A percentile compares a stretch with the other conserved stretches of the same genome.
These are phyloP conservation scores for Jamesozyma lodderae DNA, from an alignment of 805 yeast genomes.

Conservation along the genomic window DNA sequence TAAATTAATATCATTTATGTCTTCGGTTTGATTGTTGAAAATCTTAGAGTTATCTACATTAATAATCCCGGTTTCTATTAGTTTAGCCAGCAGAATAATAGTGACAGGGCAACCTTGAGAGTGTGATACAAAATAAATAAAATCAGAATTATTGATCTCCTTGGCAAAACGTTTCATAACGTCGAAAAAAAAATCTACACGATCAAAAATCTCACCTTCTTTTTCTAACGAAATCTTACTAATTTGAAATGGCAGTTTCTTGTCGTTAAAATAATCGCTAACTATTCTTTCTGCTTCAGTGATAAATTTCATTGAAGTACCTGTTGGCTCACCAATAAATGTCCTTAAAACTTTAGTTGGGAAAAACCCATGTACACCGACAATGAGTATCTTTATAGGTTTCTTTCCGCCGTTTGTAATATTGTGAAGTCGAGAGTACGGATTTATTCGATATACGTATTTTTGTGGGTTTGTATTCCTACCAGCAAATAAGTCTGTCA, in stretches of 20 bases:
- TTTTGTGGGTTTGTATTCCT: constrained; percentile 10
- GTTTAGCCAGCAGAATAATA: constrained; percentile 61
- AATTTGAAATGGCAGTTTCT: constrained; percentile 40
- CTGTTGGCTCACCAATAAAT: constrained; percentile 89
- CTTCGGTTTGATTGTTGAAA: constrained; percentile 11
- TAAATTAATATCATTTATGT: constrained; percentile 4
- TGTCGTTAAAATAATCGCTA: constrained; percentile 49
- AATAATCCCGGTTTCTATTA: constrained; percentile 51
- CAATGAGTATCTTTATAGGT: constrained; percentile 58
- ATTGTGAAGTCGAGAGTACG: constrained; percentile 12
- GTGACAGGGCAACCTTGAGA: constrained; percentile 96
- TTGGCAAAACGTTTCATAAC: constrained; percentile 58
- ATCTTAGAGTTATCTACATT: constrained; percentile 28
- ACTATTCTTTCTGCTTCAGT: constrained; percentile 81
- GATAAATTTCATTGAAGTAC: constrained; percentile 85
- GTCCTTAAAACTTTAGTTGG: constrained; percentile 82
- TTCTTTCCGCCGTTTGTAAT: constrained; percentile 15
- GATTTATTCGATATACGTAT: constrained; percentile 11
- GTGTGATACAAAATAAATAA: constrained; percentile 85
- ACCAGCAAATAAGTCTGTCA: constrained; percentile 14
- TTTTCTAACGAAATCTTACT: constrained; percentile 90
- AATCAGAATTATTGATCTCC: constrained; percentile 57
- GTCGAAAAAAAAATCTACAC: constrained; percentile 73
- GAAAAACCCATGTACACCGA: constrained; percentile 95
- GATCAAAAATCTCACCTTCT: constrained; percentile 81